These are phyloP conservation scores for Datisca glomerata DNA, from an alignment of 306 rosid genomes.

Conservation along the genomic window DNA sequence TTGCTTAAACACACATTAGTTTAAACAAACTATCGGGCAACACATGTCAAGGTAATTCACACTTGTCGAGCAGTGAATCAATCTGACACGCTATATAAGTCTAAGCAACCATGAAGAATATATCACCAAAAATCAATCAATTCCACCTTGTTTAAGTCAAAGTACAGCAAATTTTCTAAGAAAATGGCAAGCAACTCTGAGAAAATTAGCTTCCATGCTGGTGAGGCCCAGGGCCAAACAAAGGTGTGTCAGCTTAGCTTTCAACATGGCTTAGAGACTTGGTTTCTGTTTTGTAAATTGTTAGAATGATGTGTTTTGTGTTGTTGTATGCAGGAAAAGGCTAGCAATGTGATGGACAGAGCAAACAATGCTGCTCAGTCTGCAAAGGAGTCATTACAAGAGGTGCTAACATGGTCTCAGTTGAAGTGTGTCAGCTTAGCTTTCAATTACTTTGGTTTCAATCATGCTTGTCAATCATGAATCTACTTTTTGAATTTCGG, in stretches of 20 bases:
- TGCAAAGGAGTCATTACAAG: constrained; percentile 35
- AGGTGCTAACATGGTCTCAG: too few relatives aligned
- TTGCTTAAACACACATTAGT: not conserved
- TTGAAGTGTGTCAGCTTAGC: too few relatives aligned
- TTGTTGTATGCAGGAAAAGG: constrained; percentile 32
- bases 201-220: constrained; percentile 36
- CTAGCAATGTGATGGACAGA: constrained; percentile 30
- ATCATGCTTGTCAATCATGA: too few relatives aligned
- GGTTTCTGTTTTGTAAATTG: not conserved
- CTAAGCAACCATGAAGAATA: not conserved
- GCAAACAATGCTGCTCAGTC: constrained; percentile 44
- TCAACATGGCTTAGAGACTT: not conserved
- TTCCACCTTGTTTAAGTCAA: too few relatives aligned
- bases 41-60: not conserved
- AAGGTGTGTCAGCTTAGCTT: constrained; percentile 11
- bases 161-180: constrained; percentile 5
- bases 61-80: not conserved
- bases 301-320: not conserved
- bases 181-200: constrained; percentile 39
- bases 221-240: constrained; percentile 56
- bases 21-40: not conserved
- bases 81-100: constrained; percentile 2
- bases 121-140: not conserved
- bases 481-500: too few relatives aligned
- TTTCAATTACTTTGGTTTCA: too few relatives aligned